A percentile compares a stretch with the other conserved stretches of the same genome.
Evolutionary conservation across 2,329 filamentous ascomycete genomes (phyloP).

Genomic region (Metarhizium sp.): DNA sequence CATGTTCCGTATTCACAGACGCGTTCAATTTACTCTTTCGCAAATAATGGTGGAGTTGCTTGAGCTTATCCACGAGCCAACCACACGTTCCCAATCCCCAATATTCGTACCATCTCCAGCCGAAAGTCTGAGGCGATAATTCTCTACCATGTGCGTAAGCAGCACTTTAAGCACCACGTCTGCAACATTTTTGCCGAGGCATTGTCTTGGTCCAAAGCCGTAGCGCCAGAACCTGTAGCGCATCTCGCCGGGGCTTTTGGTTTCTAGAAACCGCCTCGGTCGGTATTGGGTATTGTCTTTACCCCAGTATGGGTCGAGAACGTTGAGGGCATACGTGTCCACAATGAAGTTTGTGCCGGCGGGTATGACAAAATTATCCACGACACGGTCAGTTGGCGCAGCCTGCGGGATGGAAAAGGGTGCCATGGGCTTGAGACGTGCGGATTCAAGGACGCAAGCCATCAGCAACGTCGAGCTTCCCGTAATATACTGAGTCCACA

Average conservation of each 20-base stretch:
- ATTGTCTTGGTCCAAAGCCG: constrained; percentile 6
- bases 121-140: background rate
- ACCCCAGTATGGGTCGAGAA: constrained; percentile 6
- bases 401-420: constrained; percentile 2
- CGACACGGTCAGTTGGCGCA: background rate
- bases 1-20: too few relatives aligned
- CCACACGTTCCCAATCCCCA: too few relatives aligned
- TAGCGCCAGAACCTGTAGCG: constrained; percentile 7
- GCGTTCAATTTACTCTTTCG: too few relatives aligned
- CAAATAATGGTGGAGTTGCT: too few relatives aligned
- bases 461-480: too few relatives aligned
- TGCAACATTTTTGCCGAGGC: background rate
- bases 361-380: constrained; percentile 1
- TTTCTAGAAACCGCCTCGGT: background rate
- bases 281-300: background rate
- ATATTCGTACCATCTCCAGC: background rate
- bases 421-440: too few relatives aligned
- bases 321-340: constrained; percentile 7
- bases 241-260: background rate
- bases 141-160: background rate
- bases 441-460: too few relatives aligned
- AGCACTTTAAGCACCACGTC: background rate
- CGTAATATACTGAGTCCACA: too few relatives aligned
- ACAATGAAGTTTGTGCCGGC: constrained; percentile 5
- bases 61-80: too few relatives aligned